Base-by-base conservation (phyloP, 352 stramenopile genomes). In the Albugo candida region DNA sequence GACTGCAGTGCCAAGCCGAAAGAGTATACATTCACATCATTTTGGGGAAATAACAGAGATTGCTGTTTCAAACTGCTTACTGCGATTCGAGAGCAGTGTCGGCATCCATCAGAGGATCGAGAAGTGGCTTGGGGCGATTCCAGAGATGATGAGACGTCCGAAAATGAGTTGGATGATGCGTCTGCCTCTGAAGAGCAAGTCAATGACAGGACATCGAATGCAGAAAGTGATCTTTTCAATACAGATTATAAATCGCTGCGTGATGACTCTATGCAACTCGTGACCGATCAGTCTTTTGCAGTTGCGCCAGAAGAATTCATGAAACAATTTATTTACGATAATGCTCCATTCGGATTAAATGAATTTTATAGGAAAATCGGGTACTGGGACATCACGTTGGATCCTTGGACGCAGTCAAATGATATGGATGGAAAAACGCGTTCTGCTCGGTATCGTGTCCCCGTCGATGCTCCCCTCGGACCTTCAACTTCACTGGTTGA, bases 21-120 rank as follows among this genome's bases (percentile, higher is more conserved):
- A 45, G 72, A 84, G 58, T 91, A 79, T 53, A 85, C 78, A 50
- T 85, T 91, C 58, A 81, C 72, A 48, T 82, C 71, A 47, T 91
- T 91, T 41, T 91, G 77, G 77, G 74, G 78, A 20, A 77, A 63
- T 45, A 84, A 88, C 49, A 69, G 74, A 38, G 78, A 91, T 59
- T 61, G 47, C 38, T 91, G 75, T 58, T 86, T 70, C 43, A 70
- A 86, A 8, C 52, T 91, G n/a, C 74, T 91, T 27, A 36, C 54
- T 12, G 63, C 67, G 54, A 81, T 75, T n/a, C 72, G 70, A 21
- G 53, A 76, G 31, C 70, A 63, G 38, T 43, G 17, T 43, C 38
- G 17, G 8, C 36, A 41, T 14, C 38, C 17, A 10, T 31, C 24
- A 31, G 24, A 31, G 24, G 8, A 31, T 31, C 3, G 24, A 31